A percentile compares a stretch with the other conserved stretches of the same genome.
phyloP scores from a whole-genome alignment of 228 moss, liverwort and hornwort species.

The Sphagnum magellanicum region DNA sequence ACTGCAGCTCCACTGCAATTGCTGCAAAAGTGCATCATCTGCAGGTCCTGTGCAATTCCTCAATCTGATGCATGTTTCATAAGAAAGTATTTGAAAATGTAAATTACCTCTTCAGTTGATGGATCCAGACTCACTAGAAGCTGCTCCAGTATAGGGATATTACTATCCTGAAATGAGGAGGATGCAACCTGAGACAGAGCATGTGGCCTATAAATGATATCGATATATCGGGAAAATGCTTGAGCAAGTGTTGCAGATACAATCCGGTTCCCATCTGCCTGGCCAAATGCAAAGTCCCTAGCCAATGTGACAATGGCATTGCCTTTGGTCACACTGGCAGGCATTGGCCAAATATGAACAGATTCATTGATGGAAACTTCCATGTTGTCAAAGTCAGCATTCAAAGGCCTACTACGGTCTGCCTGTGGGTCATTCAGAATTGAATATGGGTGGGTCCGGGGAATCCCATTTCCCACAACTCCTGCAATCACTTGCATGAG shows the following conservation, averaged over 20 bases:
- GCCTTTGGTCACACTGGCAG: conserved; percentile 23
- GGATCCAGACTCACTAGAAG: conserved; percentile 30
- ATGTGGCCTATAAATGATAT: conserved; percentile 28
- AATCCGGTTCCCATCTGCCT: not conserved
- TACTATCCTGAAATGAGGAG: not conserved
- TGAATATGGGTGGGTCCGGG: conserved; percentile 13
- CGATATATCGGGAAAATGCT: conserved; percentile 29
- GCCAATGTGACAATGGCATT: conserved; percentile 14
- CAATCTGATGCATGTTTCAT: not conserved
- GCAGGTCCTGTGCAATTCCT: not conserved
- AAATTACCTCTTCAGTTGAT: conserved; percentile 26
- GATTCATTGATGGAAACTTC: not conserved
- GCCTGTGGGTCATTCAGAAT: conserved; percentile 5
- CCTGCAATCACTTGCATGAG: too few relatives aligned
- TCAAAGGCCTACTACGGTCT: too few relatives aligned
- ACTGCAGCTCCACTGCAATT: not conserved
- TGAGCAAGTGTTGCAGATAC: conserved; percentile 13
- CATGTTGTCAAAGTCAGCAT: too few relatives aligned
- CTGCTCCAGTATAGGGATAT: conserved; percentile 9
- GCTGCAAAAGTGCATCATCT: not conserved
- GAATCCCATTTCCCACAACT: conserved; percentile 23
- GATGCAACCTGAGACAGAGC: not conserved
- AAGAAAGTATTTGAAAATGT: not conserved
- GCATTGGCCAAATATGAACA: conserved; percentile 50
- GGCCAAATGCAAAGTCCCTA: conserved; percentile 11